Percentiles rank a stretch among this genome's conserved stretches.
phyloP scores from a whole-genome alignment of 179 eudicot species.

The Patellifolia procumbens region DNA sequence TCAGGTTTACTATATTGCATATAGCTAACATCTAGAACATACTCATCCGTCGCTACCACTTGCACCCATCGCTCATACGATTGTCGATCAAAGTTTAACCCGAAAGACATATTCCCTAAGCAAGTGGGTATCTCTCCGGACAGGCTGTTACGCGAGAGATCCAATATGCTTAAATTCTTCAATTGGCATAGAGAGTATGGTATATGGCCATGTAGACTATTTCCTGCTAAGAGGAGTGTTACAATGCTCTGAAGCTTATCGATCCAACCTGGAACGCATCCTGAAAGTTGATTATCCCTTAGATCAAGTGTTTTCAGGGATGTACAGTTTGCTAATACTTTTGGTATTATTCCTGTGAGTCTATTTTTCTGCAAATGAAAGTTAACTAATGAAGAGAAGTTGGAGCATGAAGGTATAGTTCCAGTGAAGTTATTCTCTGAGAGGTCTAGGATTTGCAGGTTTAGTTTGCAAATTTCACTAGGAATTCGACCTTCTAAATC shows the following conservation, averaged over 20 bases:
- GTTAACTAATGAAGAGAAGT: neutral
- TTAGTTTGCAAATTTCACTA: neutral
- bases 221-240: slow-evolving; percentile 19
- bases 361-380: slow-evolving; percentile 4
- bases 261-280: slow-evolving; percentile 18
- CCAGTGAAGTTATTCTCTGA: slow-evolving; percentile 12
- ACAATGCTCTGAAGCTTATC: slow-evolving; percentile 11
- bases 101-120: too few relatives aligned
- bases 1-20: slow-evolving; percentile 6
- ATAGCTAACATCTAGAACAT: neutral
- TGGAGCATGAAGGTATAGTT: slow-evolving; percentile 9
- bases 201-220: slow-evolving; percentile 16
- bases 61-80: slow-evolving; percentile 7
- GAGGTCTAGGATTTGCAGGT: neutral
- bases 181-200: slow-evolving; percentile 10
- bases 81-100: neutral
- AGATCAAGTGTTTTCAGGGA: neutral
- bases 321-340: neutral
- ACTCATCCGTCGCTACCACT: neutral
- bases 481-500: slow-evolving; percentile 8
- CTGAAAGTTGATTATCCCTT: slow-evolving; percentile 25
- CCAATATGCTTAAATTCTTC: too few relatives aligned
- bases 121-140: too few relatives aligned
- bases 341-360: slow-evolving; percentile 19
- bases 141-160: too few relatives aligned